These are phyloP conservation scores for Sugiyamaella americana DNA, from an alignment of 805 yeast genomes.

Conservation along the genomic window DNA sequence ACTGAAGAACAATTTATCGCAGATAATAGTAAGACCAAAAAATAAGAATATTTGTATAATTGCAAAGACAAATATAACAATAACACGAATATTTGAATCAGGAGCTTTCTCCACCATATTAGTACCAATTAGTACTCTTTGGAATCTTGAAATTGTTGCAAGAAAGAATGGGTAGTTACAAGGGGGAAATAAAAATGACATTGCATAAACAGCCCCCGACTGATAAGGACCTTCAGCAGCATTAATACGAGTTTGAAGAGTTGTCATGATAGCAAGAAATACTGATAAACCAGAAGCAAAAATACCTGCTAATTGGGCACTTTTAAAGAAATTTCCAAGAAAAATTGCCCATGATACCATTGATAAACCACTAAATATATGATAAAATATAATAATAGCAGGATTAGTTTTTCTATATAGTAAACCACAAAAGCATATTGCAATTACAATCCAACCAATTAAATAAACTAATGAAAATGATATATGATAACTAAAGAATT, in stretches of 20 bases:
- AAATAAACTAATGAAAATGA: conserved; percentile 29
- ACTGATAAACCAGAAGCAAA: conserved; percentile 29
- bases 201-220: conserved; percentile 25
- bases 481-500: conserved; percentile 27
- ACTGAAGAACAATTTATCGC: conserved; percentile 27
- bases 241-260: conserved; percentile 27
- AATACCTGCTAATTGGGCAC: conserved; percentile 32
- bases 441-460: conserved; percentile 32
- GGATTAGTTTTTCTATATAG: conserved; percentile 25
- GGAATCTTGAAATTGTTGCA: conserved; percentile 29
- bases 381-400: conserved; percentile 28
- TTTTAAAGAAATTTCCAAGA: conserved; percentile 27
- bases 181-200: conserved; percentile 32
- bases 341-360: conserved; percentile 30
- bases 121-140: conserved; percentile 21
- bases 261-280: conserved; percentile 29
- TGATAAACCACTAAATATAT: conserved; percentile 29
- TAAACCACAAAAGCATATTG: conserved; percentile 21
- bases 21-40: conserved; percentile 24
- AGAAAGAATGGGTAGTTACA: conserved; percentile 32
- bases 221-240: conserved; percentile 21
- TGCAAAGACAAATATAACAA: conserved; percentile 30
- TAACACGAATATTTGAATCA: conserved; percentile 19
- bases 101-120: conserved; percentile 28
- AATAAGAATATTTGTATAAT: conserved; percentile 29